phyloP scores from a whole-genome alignment of 129 eudicot genomes.

The Flaveria brownii region DNA sequence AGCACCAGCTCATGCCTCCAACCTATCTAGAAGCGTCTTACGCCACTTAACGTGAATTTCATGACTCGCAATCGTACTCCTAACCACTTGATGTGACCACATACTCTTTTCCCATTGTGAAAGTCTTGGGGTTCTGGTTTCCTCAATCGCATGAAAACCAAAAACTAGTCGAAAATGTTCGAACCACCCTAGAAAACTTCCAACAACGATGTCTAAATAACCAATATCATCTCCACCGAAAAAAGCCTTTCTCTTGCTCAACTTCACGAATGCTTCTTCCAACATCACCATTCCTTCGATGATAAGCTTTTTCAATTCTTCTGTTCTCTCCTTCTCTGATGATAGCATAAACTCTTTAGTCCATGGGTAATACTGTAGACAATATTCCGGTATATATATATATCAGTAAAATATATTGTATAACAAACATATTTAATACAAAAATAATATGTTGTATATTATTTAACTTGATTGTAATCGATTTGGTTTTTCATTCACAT shows the following conservation, averaged over 20 bases:
- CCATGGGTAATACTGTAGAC: not conserved
- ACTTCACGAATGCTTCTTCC: not conserved
- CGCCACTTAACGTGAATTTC: not conserved
- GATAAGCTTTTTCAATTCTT: not conserved
- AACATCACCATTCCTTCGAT: not conserved
- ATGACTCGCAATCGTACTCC: not conserved
- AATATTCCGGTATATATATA: not conserved
- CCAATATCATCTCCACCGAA: conserved; percentile 5
- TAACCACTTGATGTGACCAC: not conserved
- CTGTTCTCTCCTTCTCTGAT: not conserved
- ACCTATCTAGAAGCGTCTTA: not conserved
- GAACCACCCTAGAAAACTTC: not conserved
- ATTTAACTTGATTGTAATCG: no score
- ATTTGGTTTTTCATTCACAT: no score
- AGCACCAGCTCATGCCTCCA: no score
- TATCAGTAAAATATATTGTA: no score
- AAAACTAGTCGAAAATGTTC: not conserved
- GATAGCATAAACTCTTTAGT: not conserved
- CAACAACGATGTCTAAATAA: not conserved
- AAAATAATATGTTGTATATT: no score
- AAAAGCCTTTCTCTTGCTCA: not conserved
- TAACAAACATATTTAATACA: no score
- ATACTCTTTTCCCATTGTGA: not conserved
- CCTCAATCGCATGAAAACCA: not conserved
- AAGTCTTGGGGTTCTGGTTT: not conserved